Conservation (phyloP, 768 basidiomycete genomes). For the Rhodocollybia butyracea region DNA sequence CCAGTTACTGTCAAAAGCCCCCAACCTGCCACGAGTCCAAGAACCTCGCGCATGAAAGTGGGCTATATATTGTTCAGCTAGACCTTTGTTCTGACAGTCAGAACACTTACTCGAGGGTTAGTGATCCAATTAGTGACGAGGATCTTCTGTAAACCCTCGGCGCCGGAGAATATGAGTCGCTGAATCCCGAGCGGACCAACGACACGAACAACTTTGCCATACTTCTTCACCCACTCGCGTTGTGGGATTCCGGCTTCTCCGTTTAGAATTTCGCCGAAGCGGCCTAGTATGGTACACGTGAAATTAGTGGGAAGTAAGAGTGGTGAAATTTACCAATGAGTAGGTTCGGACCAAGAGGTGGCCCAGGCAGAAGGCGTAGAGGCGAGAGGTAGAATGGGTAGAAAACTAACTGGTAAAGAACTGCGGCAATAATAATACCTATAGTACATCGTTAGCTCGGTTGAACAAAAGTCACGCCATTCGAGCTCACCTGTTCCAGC, state of each 20-base stretch:
- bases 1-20: conserved; percentile 48
- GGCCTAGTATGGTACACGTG: background rate
- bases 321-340: background rate
- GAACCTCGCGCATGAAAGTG: conserved; percentile 35
- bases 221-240: conserved; percentile 42
- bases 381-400: conserved; percentile 2
- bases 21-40: conserved; percentile 41
- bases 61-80: conserved; percentile 27
- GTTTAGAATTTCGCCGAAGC: background rate
- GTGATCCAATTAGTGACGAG: conserved; percentile 42
- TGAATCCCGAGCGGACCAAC: conserved; percentile 46
- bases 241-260: conserved; percentile 40
- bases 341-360: background rate
- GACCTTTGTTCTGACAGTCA: background rate
- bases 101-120: conserved; percentile 35
- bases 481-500: too few relatives aligned
- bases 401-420: background rate
- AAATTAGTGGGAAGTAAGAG: background rate
- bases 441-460: too few relatives aligned
- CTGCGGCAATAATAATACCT: background rate
- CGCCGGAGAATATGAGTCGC: conserved; percentile 39
- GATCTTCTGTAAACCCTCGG: conserved; percentile 43
- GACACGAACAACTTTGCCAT: conserved; percentile 40
- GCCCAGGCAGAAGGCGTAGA: conserved; percentile 1
- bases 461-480: too few relatives aligned